Evolutionary conservation across 1,284 basidiomycete genomes (phyloP), one percentile per base, ranked within the genome.

Genomic region (Cutaneotrichosporon dermatis): DNA sequence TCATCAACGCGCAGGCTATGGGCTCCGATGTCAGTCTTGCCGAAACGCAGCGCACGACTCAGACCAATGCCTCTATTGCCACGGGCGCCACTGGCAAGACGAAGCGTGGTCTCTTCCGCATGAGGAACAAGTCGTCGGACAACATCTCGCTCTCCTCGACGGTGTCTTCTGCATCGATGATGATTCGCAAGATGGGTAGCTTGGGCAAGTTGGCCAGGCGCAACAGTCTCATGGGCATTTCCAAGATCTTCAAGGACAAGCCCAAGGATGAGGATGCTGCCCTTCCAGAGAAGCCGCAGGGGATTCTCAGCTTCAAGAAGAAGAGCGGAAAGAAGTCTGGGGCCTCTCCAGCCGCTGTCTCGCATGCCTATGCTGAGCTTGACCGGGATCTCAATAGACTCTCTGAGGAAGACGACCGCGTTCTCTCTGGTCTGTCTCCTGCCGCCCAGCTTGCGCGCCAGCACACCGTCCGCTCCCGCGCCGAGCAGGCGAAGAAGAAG

Each of bases 81-180:
- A 63, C 62, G 33, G 46, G 6, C 11, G 46, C 46, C 3, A 49
- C 46, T n/a, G 46, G 64, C 34, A 77, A 78, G 63, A 60, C 25
- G 25, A 25, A 71, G 61, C 65, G 66, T 46, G 66, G 76, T 13
- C 63, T 74, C 64, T 94, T 99, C 83, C 95, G 93, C 78, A 87
- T 89, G 66, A 87, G 89, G 67, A 98, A 99, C 76, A 88, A 89
- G 52, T 92, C 89, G 58, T 96, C 93, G 48, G 94, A 99, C 77
- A 99, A 99, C 77, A 95, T 99, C 65, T 96, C 92, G 39, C 85
- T 99, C 54, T 90, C 89, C 37, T 95, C 91, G n/a, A 97, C 95
- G 46, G 94, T 97, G 68, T 92, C 89, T 63, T 92, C 90, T 57
- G 95, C 94, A 7, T 92, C 89, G 59, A 89, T 98, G 76, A 96